Percentiles rank a stretch among this genome's conserved stretches.
phyloP scores from a whole-genome alignment of 2,329 filamentous ascomycete species.

The Plenodomus biglobosus region DNA sequence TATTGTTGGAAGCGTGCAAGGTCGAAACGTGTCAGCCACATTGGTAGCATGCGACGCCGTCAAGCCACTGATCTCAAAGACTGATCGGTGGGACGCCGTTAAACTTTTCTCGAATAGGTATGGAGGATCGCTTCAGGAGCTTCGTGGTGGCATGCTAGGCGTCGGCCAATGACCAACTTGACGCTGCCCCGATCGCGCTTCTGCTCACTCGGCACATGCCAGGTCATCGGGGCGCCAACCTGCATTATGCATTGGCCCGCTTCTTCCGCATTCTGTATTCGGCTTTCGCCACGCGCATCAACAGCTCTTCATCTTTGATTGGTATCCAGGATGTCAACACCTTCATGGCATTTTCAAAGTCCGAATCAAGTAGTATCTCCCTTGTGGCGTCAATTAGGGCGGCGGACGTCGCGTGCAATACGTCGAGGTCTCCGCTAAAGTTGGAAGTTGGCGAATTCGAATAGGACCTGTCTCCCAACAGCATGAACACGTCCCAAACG shows the following conservation, averaged over 20 bases:
- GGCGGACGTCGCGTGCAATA: constrained; percentile 85
- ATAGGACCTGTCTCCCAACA: constrained; percentile 73
- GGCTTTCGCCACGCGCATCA: constrained; percentile 86
- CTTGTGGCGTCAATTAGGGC: constrained; percentile 88
- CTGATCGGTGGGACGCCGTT: constrained; percentile 29
- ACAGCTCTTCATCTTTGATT: constrained; percentile 86
- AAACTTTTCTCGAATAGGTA: constrained; percentile 29
- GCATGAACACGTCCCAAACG: constrained; percentile 97
- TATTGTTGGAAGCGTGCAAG: constrained; percentile 14
- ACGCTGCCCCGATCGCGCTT: constrained; percentile 15
- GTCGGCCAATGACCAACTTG: constrained; percentile 13
- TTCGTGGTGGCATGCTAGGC: constrained; percentile 14
- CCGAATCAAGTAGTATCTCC: constrained; percentile 84
- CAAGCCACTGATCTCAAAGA: constrained; percentile 42
- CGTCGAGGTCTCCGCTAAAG: constrained; percentile 69
- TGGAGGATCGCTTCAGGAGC: constrained; percentile 20
- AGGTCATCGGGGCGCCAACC: constrained; percentile 14
- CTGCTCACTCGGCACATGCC: constrained; percentile 2
- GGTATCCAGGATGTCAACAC: constrained; percentile 91
- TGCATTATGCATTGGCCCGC: constrained; percentile 39
- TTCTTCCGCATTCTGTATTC: constrained; percentile 77
- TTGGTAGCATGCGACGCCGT: constrained; percentile 33
- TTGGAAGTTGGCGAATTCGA: constrained; percentile 43
- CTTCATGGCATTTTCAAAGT: constrained; percentile 99
- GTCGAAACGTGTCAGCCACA: constrained; percentile 37